Percentiles rank a stretch among this genome's conserved stretches.
Evolutionary conservation across 2,329 filamentous ascomycete genomes (phyloP).

Genomic region (Phyllosticta ampelicida): DNA sequence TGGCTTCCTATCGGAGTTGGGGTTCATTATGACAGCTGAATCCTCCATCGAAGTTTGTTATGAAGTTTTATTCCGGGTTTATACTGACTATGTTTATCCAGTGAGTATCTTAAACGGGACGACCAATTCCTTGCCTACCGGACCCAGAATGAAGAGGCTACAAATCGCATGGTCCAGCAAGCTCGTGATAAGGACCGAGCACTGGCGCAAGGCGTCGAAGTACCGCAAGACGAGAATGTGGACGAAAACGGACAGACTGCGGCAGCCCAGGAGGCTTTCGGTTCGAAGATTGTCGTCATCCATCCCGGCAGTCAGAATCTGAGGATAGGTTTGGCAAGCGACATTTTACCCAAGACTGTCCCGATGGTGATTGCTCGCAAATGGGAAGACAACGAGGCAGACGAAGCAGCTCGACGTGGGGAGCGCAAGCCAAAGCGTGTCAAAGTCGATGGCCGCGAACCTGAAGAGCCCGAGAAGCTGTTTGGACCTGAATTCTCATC

Average conservation of each 20-base stretch:
- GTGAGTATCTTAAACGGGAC: slow-evolving; percentile 96
- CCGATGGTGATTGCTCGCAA: slow-evolving; percentile 85
- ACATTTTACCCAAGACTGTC: slow-evolving; percentile 86
- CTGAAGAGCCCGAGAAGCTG: slow-evolving; percentile 59
- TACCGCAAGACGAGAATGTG: slow-evolving; percentile 19
- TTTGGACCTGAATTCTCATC: slow-evolving; percentile 65
- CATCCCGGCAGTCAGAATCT: slow-evolving; percentile 94
- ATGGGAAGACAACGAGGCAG: slow-evolving; percentile 67
- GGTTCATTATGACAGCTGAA: too few relatives aligned
- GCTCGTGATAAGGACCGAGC: slow-evolving; percentile 83
- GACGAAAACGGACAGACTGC: slow-evolving; percentile 22
- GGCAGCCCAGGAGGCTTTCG: slow-evolving; percentile 45
- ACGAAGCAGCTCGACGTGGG: slow-evolving; percentile 70
- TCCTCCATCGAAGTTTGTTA: background rate
- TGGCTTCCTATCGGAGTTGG: too few relatives aligned
- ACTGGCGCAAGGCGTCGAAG: slow-evolving; percentile 49
- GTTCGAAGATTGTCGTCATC: slow-evolving; percentile 87
- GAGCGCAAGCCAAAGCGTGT: slow-evolving; percentile 62
- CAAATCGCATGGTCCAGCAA: slow-evolving; percentile 72
- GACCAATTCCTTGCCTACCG: slow-evolving; percentile 87
- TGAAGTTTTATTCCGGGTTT: background rate
- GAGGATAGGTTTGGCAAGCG: slow-evolving; percentile 87
- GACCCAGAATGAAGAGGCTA: slow-evolving; percentile 75
- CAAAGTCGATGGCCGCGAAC: slow-evolving; percentile 51
- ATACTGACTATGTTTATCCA: slow-evolving; percentile 29